Base-by-base conservation (phyloP, 2,329 filamentous ascomycete species). In the Penicillium olsonii region DNA sequence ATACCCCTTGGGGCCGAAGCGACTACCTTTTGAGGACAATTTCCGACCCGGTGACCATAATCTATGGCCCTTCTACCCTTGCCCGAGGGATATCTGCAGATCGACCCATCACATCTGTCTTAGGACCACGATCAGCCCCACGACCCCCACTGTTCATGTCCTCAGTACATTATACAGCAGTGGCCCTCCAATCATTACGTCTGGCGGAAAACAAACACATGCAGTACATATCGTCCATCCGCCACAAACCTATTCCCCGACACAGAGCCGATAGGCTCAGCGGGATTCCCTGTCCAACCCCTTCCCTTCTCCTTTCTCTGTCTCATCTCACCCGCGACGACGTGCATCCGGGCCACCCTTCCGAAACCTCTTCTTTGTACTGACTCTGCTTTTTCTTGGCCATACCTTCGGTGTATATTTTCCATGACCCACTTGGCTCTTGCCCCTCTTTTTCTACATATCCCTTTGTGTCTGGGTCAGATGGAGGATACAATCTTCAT, bases 361-460 rank as follows among this genome's bases (percentile, higher is more conserved):
- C 18, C 31, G 20, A 34, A 20, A 50, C 42, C 17, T 49, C 35
- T 43, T 44, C 40, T 40, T 35, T 48, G 40, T 44, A 48, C 40
- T 38, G 45, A 48, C 33, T 42, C 35, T 53, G 43, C 41, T 50
- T 56, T 48, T 50, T 54, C 48, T 19, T 50, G 44, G 44, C 42
- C 40, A 45, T 48, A 34, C 33, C 37, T 37, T 44, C 38, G 43
- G 48, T 53, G 54, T 59, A 56, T 38, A 56, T 56, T 51, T 42
- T 49, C 42, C 31, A 19, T 44, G 20, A 10, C 29, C 27, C 17
- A 29, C 48, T 49, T 39, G 24, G 43, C 19, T 33, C 34, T 37
- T 33, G 29, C 19, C 37, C 34, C 40, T 47, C 18, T 20, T 35
- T 35, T 48, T 44, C 42, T 24, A 50, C 31, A 60, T 53, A 45